Base-by-base conservation (phyloP, 495 filamentous ascomycete species). In the Corynascus novoguineensis region DNA sequence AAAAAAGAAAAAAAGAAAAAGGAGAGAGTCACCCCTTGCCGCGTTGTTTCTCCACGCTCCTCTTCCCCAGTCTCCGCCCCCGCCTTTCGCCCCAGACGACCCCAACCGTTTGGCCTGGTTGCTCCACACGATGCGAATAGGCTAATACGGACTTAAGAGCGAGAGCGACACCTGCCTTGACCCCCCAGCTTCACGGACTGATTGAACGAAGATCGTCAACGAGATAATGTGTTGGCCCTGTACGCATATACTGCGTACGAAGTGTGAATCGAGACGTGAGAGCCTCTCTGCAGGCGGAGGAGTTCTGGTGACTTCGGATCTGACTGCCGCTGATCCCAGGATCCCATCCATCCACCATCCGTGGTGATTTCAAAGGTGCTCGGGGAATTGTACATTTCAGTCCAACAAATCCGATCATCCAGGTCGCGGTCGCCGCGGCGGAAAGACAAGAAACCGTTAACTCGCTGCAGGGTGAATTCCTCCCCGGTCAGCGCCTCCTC, bases 61-160 rank as follows among this genome's bases (percentile, higher is more conserved):
- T 25, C 34, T 38, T 27, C 22, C 38, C 27, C 37, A 42, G 38
- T 17, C 17, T 24, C 37, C 38, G 31, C 12, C 51, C 51, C 51
- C 51, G 51, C 51, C 38, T 54, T 54, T 44, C 34, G 28, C 9
- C 51, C 38, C 40, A 7, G 19, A 21, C 15, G n/a, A 22, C 51
- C 51, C 50, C 37, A 53, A 31, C 40, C 48, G 28, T 19, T 27
- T 31, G 4, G 27, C 29, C 14, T 32, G 40, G 28, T 7, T 24
- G n/a, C 55, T 22, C 46, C 55, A 49, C 47, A 51, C 15, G 7
- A 17, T 25, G 27, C 37, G 55, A 58, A 58, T 52, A 58, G 55
- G 47, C 55, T 58, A 58, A 50, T 29, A 27, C 22, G 24, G 44
- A 17, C 47, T 6, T 37, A n/a, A 32, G 45, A 48, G 15, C n/a